Percentiles rank a stretch among this genome's conserved stretches.
Evolutionary conservation across 768 basidiomycete genomes (phyloP).

Genomic region (Hortiboletus campestris): DNA sequence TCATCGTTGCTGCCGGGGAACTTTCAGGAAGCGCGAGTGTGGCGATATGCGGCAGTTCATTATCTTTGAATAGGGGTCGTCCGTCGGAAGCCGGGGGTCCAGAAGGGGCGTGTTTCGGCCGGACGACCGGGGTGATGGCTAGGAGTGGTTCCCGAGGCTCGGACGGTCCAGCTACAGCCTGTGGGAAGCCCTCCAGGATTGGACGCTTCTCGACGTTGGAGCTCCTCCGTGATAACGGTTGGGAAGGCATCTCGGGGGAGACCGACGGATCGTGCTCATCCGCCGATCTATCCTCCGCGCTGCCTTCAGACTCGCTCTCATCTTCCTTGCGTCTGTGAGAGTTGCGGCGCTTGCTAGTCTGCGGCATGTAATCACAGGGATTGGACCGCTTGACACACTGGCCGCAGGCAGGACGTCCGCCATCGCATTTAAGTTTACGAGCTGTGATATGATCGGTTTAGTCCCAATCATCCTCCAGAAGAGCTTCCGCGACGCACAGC

Average conservation of each 20-base stretch:
- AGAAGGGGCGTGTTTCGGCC: slow-evolving; percentile 29
- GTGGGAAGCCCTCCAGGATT: slow-evolving; percentile 31
- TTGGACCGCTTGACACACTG: slow-evolving; percentile 80
- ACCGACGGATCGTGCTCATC: slow-evolving; percentile 53
- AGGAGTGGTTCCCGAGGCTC: slow-evolving; percentile 47
- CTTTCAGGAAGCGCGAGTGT: slow-evolving; percentile 61
- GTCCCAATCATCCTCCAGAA: slow-evolving; percentile 12
- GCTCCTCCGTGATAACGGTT: slow-evolving; percentile 36
- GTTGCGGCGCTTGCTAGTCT: slow-evolving; percentile 69
- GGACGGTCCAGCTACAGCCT: slow-evolving; percentile 31
- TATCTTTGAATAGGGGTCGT: slow-evolving; percentile 53
- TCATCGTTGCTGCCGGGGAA: slow-evolving; percentile 56
- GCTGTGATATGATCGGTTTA: slow-evolving; percentile 44
- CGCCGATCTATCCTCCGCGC: slow-evolving; percentile 56
- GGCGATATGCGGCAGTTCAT: slow-evolving; percentile 70
- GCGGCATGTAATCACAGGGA: slow-evolving; percentile 76
- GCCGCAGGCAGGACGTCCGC: slow-evolving; percentile 76
- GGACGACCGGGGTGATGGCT: slow-evolving; percentile 35
- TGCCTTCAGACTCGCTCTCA: slow-evolving; percentile 57
- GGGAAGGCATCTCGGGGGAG: slow-evolving; percentile 47
- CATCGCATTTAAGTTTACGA: slow-evolving; percentile 86
- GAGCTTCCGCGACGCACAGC: slow-evolving; percentile 54
- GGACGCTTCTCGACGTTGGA: slow-evolving; percentile 38
- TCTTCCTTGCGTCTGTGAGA: slow-evolving; percentile 63
- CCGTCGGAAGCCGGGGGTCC: slow-evolving; percentile 28